Conservation (phyloP, 306 rosid genomes). For the Pterocarpus macrocarpus region DNA sequence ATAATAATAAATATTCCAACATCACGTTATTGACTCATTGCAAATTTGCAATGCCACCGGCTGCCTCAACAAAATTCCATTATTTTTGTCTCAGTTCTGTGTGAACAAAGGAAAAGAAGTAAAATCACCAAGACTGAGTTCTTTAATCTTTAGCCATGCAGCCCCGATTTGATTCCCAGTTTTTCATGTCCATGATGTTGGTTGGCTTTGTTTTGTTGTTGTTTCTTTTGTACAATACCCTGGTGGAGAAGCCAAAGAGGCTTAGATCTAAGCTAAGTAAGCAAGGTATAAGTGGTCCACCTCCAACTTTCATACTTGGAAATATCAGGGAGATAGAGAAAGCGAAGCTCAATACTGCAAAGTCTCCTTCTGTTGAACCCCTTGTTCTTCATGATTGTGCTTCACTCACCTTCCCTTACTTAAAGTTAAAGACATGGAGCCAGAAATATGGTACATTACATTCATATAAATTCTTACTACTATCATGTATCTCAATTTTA, state of each 20-base stretch:
- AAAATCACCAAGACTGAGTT: too few species aligned
- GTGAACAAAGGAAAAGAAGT: too few species aligned
- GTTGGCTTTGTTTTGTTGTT: constrained; percentile 33
- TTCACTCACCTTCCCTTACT: constrained; percentile 49
- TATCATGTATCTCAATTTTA: too few species aligned
- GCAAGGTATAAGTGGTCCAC: constrained; percentile 66
- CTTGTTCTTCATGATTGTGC: constrained; percentile 43
- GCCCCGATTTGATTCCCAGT: constrained; percentile 34
- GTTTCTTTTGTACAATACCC: constrained; percentile 13
- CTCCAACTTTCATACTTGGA: constrained; percentile 54
- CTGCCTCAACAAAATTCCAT: too few species aligned
- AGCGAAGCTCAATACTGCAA: constrained; percentile 1
- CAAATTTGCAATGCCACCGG: too few species aligned
- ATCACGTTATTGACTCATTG: too few species aligned
- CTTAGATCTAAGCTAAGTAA: constrained; percentile 48
- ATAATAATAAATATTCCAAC: too few species aligned
- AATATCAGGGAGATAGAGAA: constrained; percentile 53
- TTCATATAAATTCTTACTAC: background rate
- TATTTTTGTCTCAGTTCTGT: too few species aligned
- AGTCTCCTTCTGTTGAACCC: constrained; percentile 7
- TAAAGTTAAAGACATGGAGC: constrained; percentile 55
- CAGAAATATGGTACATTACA: constrained; percentile 45
- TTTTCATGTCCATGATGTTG: constrained; percentile 27
- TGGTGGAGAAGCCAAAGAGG: constrained; percentile 49
- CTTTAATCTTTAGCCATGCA: constrained; percentile 6